Evolutionary conservation across 2,329 filamentous ascomycete species (phyloP).

Genomic region (Colletotrichum scovillei): DNA sequence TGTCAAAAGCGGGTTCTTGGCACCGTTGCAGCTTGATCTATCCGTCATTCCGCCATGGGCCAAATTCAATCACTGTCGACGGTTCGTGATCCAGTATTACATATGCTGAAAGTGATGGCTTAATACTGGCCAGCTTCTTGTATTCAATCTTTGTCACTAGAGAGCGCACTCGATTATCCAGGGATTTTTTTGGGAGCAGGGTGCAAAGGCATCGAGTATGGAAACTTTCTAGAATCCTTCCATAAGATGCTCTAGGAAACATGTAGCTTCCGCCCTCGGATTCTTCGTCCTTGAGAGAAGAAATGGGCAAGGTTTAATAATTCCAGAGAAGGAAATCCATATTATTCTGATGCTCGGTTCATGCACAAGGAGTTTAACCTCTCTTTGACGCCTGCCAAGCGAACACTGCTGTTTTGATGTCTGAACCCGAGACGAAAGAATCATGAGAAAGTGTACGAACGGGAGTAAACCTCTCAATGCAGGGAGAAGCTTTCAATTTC

Average conservation of each 20-base stretch:
- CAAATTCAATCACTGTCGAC: background rate
- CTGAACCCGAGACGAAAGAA: background rate
- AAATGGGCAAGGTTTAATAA: background rate
- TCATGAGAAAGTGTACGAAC: background rate
- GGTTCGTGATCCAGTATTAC: background rate
- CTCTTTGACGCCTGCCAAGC: constrained; percentile 16
- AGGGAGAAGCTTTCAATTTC: background rate
- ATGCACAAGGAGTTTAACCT: background rate
- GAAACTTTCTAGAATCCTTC: background rate
- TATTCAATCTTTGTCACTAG: background rate
- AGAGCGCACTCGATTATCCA: background rate
- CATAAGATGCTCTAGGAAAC: background rate
- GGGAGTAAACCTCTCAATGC: background rate
- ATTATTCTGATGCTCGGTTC: constrained; percentile 1
- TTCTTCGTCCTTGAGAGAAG: background rate
- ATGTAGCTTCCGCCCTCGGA: background rate
- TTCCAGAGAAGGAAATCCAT: background rate
- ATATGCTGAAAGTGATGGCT: background rate
- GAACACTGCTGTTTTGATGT: background rate
- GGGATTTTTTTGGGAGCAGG: background rate
- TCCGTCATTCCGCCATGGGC: background rate
- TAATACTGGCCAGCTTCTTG: too few relatives aligned
- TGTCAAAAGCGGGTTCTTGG: background rate
- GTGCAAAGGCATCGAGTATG: background rate
- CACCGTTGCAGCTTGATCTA: background rate